Evolutionary conservation across 306 rosid species (phyloP), one percentile per base, ranked within the genome.

Genomic region (Pterocarpus santalinus): DNA sequence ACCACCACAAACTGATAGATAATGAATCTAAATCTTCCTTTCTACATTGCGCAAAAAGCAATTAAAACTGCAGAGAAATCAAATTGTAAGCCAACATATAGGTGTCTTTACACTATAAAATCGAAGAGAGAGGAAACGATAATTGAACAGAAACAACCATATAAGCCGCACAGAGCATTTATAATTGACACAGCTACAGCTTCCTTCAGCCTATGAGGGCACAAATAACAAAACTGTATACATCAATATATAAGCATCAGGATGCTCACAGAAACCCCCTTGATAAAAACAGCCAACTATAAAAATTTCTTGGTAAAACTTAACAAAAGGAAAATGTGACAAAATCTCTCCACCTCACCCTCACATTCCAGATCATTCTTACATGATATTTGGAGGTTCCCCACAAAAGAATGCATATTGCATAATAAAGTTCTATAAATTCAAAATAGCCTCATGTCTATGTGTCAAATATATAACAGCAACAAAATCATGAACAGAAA

Each of bases 61-160:
- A 95, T 70, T 46, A 91, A 86, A 81, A 87, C 99, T 95, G 99
- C 92, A 87, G 65, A 81, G 43, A 87, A 67, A 88, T 64, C 58
- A 82, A 74, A 76, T 13, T 10, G 62, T 64, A 65, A 91, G 68
- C 77, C 80, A 68, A 69, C 57, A 9, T n/a, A 47, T 62, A 55
- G 28, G 2, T 55, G 22, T 55, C 16, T 55, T n/a, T 17, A 55
- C 61, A 55, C 16, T 16, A 55, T n/a, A 55, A 16, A 44, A 72
- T 46, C 32, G 57, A 28, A 5, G 60, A 35, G 57, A 52, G 3
- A 32, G 32, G 7, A 41, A 53, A 14, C 14, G 51, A 51, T 38
- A 66, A 41, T 38, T 41, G 65, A 73, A 80, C 49, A 64, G 56
- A 77, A 67, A 74, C 60, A 77, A 13, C 62, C 72, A 56, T 76